Evolutionary conservation across 768 basidiomycete genomes (phyloP), one percentile per base, ranked within the genome.

Genomic region (Amanita molliuscula): DNA sequence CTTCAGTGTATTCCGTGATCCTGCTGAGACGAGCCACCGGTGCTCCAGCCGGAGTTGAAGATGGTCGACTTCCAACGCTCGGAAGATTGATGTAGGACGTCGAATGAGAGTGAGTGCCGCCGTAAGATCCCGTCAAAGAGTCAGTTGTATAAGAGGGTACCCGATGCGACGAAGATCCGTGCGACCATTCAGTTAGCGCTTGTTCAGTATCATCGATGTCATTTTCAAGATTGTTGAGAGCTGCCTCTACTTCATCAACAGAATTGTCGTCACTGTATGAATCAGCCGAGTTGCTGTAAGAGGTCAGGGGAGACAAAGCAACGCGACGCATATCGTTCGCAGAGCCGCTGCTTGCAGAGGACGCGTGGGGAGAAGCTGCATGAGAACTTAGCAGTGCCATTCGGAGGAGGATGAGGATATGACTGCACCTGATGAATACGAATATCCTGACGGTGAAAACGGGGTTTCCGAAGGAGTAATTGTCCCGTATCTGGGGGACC

Each of bases 1-100:
- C 79, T 64, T 91, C 88, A 1, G 84, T 88, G 41, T 73, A 76
- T 61, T 91, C 88, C 3, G 86, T 78, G 52, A 91, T 91, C 2
- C 77, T 82, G 59, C 88, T 90, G 16, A 90, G 70, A 8, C 78
- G 76, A 40, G 63, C 60, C n/a, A 66, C 58, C 3, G 71, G 67
- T 49, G 70, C 67, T 6, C 58, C 53, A 16, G 59, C 54, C 2
- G 68, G 67, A 11, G 67, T 58, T 44, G 61, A 58, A 21, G 67
- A 61, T 28, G 71, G 65, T 16, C 70, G 67, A 33, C 62, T 62
- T 25, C 62, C 61, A 45, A 68, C 55, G 2, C 68, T 67, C 5
- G 74, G 75, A 18, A 73, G 62, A 13, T 72, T 71, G 1, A 70
- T 65, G 52, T 68, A 74, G 3, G 76, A 76, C 8, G 72, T 70